A percentile compares a stretch with the other conserved stretches of the same genome.
Conservation (phyloP, 495 filamentous ascomycete genomes). For the Penicillium daleae region DNA sequence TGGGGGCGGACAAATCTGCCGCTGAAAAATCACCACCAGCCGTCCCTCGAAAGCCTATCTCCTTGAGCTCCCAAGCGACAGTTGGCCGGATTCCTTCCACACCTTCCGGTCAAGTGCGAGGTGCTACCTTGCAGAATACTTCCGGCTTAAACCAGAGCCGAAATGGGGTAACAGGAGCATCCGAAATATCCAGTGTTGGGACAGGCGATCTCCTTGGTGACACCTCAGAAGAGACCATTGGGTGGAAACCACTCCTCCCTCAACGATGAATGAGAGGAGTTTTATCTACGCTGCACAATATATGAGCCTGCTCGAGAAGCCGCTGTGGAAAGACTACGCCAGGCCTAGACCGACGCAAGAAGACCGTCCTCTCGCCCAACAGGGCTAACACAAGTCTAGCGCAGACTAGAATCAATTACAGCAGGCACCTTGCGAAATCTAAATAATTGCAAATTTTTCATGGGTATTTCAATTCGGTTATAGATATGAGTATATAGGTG, state of each 20-base stretch:
- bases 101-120: background rate
- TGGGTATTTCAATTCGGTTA: slow-evolving; percentile 9
- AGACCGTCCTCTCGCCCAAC: background rate
- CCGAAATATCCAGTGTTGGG: background rate
- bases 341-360: background rate
- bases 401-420: background rate
- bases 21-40: slow-evolving; percentile 27
- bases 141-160: background rate
- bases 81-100: background rate
- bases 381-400: background rate
- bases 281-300: background rate
- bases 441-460: slow-evolving; percentile 11
- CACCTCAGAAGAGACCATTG: slow-evolving; percentile 27
- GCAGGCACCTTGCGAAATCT: background rate
- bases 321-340: background rate
- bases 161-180: background rate
- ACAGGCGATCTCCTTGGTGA: slow-evolving; percentile 33
- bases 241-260: slow-evolving; percentile 43
- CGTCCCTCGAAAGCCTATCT: slow-evolving; percentile 42
- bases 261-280: slow-evolving; percentile 15
- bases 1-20: background rate
- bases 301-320: background rate
- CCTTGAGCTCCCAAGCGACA: slow-evolving; percentile 26
- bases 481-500: no score
- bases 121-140: background rate